Conservation (phyloP, 1,284 basidiomycete species). For the Trametes polyzona region DNA sequence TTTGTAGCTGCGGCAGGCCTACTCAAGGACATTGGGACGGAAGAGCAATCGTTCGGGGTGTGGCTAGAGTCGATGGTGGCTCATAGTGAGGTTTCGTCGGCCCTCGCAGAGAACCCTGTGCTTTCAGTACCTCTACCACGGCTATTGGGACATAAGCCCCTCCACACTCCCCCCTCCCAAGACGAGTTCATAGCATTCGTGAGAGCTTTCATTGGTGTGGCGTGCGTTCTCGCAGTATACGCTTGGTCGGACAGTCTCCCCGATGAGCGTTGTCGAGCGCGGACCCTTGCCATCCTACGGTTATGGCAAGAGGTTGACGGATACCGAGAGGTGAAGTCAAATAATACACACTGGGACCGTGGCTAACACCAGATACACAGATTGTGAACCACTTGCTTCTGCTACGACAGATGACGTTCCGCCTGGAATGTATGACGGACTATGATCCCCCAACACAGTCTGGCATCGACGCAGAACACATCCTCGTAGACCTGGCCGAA, state of each 20-base stretch:
- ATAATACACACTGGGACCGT: no score
- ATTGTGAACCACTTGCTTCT: constrained; percentile 69
- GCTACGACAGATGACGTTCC: constrained; percentile 63
- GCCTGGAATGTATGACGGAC: constrained; percentile 66
- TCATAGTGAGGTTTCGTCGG: constrained; percentile 52
- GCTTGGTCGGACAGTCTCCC: constrained; percentile 81
- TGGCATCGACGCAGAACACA: constrained; percentile 67
- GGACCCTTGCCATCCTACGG: constrained; percentile 60
- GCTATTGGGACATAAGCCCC: constrained; percentile 38
- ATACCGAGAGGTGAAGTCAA: constrained; percentile 59
- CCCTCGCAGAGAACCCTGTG: constrained; percentile 48
- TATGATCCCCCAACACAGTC: constrained; percentile 62
- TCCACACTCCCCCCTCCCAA: constrained; percentile 43
- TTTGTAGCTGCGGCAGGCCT: constrained; percentile 50
- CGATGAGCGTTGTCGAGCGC: constrained; percentile 62
- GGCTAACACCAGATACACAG: constrained; percentile 37
- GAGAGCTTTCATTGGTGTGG: constrained; percentile 67
- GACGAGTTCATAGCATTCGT: constrained; percentile 66
- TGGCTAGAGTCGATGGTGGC: constrained; percentile 71
- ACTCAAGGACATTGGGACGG: constrained; percentile 60
- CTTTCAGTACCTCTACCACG: constrained; percentile 38
- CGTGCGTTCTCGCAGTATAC: constrained; percentile 71
- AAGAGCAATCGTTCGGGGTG: constrained; percentile 70
- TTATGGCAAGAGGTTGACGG: constrained; percentile 72
- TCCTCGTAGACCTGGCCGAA: constrained; percentile 61